phyloP scores from a whole-genome alignment of 306 rosid genomes.

The Senna siamea region DNA sequence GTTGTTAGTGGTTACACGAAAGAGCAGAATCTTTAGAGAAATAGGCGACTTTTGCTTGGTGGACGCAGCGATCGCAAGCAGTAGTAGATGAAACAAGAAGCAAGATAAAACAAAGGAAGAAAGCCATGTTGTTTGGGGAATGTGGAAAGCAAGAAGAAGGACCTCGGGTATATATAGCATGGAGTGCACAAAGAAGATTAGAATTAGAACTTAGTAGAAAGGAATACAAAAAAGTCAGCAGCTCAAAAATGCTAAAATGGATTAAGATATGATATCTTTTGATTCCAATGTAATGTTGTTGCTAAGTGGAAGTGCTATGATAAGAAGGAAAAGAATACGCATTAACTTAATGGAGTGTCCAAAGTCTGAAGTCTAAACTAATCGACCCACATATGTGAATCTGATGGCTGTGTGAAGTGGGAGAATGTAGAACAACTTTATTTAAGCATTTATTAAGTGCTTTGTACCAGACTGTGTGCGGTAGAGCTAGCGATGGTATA shows the following conservation, averaged over 20 bases:
- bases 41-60: constrained; percentile 63
- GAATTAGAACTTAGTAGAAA: no score
- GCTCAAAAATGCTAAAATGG: constrained; percentile 18
- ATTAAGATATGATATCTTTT: not conserved
- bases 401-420: not conserved
- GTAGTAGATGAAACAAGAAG: constrained; percentile 56
- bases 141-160: constrained; percentile 14
- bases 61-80: constrained; percentile 81
- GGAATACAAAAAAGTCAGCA: no score
- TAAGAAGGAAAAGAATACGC: not conserved
- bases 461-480: no score
- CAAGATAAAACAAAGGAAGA: constrained; percentile 46
- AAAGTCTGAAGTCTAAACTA: not conserved
- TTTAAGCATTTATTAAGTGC: not conserved
- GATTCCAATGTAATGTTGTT: not conserved
- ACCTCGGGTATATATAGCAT: constrained; percentile 31
- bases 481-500: no score
- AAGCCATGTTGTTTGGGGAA: constrained; percentile 48
- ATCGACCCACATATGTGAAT: not conserved
- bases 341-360: not conserved
- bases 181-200: no score
- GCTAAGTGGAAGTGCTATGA: not conserved
- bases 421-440: not conserved
- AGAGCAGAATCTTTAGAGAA: constrained; percentile 61
- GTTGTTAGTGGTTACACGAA: constrained; percentile 50